phyloP scores from a whole-genome alignment of 2,329 filamentous ascomycete species.

The Graphilbum fragrans region DNA sequence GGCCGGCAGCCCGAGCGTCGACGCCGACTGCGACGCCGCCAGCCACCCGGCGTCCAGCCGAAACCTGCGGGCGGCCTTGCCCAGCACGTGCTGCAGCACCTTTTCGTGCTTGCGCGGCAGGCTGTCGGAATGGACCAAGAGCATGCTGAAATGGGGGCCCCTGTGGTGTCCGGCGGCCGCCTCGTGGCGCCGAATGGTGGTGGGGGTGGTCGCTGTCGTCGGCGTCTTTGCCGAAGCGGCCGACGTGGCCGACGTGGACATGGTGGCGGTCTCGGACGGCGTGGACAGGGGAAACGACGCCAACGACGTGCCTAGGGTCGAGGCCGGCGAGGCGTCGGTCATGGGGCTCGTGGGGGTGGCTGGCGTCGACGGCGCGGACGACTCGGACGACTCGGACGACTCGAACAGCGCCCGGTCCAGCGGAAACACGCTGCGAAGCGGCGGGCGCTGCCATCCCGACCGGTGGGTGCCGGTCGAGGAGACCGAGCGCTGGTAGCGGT shows the following conservation, averaged over 20 bases:
- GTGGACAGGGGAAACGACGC: no score
- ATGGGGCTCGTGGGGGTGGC: no score
- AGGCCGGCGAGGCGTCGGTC: no score
- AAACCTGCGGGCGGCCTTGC: slow-evolving; percentile 40
- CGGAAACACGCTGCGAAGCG: no score
- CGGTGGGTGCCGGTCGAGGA: no score
- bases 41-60: slow-evolving; percentile 30
- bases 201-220: slow-evolving; percentile 6
- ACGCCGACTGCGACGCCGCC: slow-evolving; percentile 27
- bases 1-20: slow-evolving; percentile 31
- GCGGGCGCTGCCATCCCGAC: no score
- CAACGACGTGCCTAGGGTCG: no score
- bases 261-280: not conserved
- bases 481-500: no score
- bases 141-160: slow-evolving; percentile 31
- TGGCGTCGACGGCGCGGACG: slow-evolving; percentile 6
- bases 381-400: no score
- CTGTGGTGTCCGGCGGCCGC: slow-evolving; percentile 14
- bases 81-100: slow-evolving; percentile 32
- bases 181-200: slow-evolving; percentile 13
- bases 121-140: slow-evolving; percentile 34
- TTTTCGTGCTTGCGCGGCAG: slow-evolving; percentile 34
- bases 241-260: not conserved
- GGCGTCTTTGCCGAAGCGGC: slow-evolving; percentile 4
- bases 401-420: no score